Base-by-base conservation (phyloP, 495 filamentous ascomycete species). In the Opeltia flavorubescens region DNA sequence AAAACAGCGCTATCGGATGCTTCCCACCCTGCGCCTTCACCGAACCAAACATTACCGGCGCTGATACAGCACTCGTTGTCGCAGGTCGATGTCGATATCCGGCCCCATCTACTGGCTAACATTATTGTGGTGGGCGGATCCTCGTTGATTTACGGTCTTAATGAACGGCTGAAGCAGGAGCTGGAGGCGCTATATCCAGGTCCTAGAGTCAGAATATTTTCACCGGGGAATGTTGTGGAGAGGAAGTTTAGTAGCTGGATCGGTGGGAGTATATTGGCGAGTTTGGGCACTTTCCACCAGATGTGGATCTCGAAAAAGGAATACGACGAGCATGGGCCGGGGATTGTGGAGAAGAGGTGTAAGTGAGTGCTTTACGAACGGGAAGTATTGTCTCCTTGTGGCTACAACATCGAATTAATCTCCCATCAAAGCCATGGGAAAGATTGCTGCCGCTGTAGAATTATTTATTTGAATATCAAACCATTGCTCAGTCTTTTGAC, bases 261-360 rank as follows among this genome's bases (percentile, higher is more conserved):
- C 51, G 91, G 91, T 21, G 91, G 91, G 12, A 95, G 88, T 67
- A 95, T 99, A 53, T 67, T 96, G 55, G 89, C 83, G 2, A 95
- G 88, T 66, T 63, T 99, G 68, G 93, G 93, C 7, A 94, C 86
- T n/a, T 99, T 99, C 64, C 91, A 99, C 68, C 89, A 95, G 64
- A 84, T 96, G 84, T 99, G 91, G 91, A 88, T 99, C 51, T 86
- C 80, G 18, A 75, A 74, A 66, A 78, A 79, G 55, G 74, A 76
- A 48, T 76, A 74, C 48, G 76, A 78, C 4, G 72, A 78, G 49
- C 68, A 76, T 54, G 75, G 74, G 2, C 61, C 70, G 28, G 66
- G 68, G 48, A 77, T 79, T 55, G 68, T 77, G n/a, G 71, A 77
- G 59, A 77, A 78, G 61, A 68, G 73, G 49, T 79, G 71, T 63